Evolutionary conservation across 345 rosid genomes (phyloP).

Genomic region (Linum trigynum): DNA sequence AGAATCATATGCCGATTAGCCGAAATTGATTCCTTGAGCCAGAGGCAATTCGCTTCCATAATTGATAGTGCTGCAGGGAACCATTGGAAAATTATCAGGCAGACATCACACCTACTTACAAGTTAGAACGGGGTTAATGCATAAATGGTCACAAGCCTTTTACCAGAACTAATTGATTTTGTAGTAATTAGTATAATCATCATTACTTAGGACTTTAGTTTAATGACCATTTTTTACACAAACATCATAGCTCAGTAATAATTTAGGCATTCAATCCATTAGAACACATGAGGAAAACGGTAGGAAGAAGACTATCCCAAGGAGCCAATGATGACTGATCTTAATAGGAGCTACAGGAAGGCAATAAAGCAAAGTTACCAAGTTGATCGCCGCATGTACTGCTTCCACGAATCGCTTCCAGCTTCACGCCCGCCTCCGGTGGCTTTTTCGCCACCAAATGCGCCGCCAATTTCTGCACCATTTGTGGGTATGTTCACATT

Average conservation of each 20-base stretch:
- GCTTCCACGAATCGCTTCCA: conserved; percentile 99
- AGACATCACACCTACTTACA: neutral
- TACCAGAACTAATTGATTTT: too few relatives aligned
- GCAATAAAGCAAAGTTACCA: conserved; percentile 39
- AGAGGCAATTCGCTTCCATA: conserved; percentile 87
- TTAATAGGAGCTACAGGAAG: too few relatives aligned
- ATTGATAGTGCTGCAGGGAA: conserved; percentile 65
- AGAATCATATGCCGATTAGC: conserved; percentile 24
- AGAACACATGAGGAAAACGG: neutral
- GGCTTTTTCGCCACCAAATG: conserved; percentile 92
- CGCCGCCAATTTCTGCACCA: conserved; percentile 97
- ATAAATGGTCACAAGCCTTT: too few relatives aligned
- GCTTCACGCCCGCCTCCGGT: conserved; percentile 99
- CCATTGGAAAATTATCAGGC: conserved; percentile 1
- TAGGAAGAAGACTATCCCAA: too few relatives aligned
- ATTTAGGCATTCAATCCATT: neutral
- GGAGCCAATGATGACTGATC: neutral
- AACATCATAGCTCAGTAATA: neutral
- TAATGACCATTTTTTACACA: neutral
- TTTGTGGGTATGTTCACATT: conserved; percentile 97
- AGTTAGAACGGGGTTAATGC: too few relatives aligned
- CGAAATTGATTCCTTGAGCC: conserved; percentile 96
- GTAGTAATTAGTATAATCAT: too few relatives aligned
- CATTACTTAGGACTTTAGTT: too few relatives aligned
- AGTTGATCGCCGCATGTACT: conserved; percentile 94